Base-by-base conservation (phyloP, 345 rosid genomes). In the Hibiscus syriacus region DNA sequence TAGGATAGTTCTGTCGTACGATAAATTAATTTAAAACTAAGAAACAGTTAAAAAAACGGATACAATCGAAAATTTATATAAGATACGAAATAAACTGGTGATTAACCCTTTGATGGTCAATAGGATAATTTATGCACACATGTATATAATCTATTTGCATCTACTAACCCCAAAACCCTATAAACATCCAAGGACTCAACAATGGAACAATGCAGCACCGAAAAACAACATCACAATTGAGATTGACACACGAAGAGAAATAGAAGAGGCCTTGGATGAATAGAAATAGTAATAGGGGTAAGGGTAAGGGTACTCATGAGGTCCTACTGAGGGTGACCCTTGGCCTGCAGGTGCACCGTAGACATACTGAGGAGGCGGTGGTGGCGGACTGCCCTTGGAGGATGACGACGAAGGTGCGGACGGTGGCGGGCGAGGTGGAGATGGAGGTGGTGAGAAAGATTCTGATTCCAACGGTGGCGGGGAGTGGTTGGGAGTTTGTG, bases 261-360 rank as follows among this genome's bases (percentile, higher is more conserved):
- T 62, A 52, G 70, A 30, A 62, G 81, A 66, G 25, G 83, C 81
- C 32, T 55, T 60, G 26, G 90, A 81, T 41, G 83, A 68, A 52
- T 73, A 79, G 81, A 57, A 86, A 55, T 86, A 84, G 79, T 86
- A 86, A 73, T 84, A 84, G 36, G 91, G 88, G 50, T 79, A 82
- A 23, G 83, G 88, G 54, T 79, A 82, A 27, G 83, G 79, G 57
- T 86, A 75, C 45, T 50, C 55, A 50, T 50, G 61, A 4, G 46
- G 76, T 69, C 73, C 84, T 1, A 68, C 41, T 2, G 36, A 22
- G 1, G 83, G 83, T 14, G 80, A 81, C 2, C 68, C 64, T 49
- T 69, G 79, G n/a, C 38, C 77, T 5, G 65, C 72, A 5, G 80
- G 83, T 12, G 65, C 39, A 25, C 70, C 70, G 60, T 53, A 72